phyloP scores from a whole-genome alignment of 495 filamentous ascomycete genomes.

The Parathielavia hyrcaniae region DNA sequence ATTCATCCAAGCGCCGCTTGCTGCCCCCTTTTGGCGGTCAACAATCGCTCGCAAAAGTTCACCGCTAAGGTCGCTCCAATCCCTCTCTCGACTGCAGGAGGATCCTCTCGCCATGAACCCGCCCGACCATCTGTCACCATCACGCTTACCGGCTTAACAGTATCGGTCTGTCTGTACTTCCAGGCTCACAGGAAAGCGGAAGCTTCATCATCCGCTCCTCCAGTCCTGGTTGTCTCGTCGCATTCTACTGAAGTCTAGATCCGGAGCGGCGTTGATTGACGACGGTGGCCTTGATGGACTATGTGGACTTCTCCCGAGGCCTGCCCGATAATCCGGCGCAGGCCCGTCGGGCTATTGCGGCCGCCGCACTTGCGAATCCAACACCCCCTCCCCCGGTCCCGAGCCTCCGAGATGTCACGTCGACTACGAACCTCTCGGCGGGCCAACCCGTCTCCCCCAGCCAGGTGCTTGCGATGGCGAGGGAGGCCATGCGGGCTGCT shows the following conservation, averaged over 20 bases:
- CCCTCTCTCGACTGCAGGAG: slow-evolving; percentile 17
- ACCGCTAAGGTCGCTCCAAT: slow-evolving; percentile 15
- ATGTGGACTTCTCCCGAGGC: slow-evolving; percentile 34
- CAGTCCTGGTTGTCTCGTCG: not conserved
- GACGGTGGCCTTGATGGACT: slow-evolving; percentile 9
- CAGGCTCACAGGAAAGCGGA: not conserved
- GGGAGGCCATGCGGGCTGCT: slow-evolving; percentile 60
- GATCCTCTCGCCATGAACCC: slow-evolving; percentile 27
- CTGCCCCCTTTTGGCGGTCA: slow-evolving; percentile 8
- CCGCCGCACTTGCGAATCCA: slow-evolving; percentile 29
- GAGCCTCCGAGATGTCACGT: slow-evolving; percentile 34
- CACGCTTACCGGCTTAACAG: slow-evolving; percentile 21
- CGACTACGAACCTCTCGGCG: slow-evolving; percentile 36
- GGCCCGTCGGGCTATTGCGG: slow-evolving; percentile 35
- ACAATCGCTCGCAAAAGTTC: not conserved
- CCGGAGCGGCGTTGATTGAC: slow-evolving; percentile 1
- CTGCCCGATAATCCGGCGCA: slow-evolving; percentile 39
- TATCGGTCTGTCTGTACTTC: not conserved
- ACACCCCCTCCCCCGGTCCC: slow-evolving; percentile 35
- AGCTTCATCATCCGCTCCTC: not conserved
- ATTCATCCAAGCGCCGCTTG: not conserved
- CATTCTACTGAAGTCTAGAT: not conserved
- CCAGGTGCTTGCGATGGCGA: slow-evolving; percentile 53
- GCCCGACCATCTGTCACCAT: slow-evolving; percentile 21
- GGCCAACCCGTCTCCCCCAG: slow-evolving; percentile 39